Evolutionary conservation across 2,329 filamentous ascomycete species (phyloP), one percentile per base, ranked within the genome.

Genomic region (Trichophyton simii): DNA sequence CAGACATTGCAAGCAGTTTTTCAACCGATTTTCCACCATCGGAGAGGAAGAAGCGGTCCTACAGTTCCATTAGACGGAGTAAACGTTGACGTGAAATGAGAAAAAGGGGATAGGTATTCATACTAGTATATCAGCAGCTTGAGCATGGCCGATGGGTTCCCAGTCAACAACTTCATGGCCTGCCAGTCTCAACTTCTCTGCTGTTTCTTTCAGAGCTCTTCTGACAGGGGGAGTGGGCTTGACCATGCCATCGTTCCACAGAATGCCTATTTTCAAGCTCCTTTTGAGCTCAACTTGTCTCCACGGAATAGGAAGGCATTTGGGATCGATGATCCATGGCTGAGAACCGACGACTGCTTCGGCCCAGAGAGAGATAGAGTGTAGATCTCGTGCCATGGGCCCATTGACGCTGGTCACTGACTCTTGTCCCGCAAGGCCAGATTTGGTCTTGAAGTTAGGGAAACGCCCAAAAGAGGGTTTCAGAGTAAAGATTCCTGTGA

Each of bases 391-490:
- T 2, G 73, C 68, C 72, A 76, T 73, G 1, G 73, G 73, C 3
- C 74, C 74, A 57, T 74, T 73, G 59, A 74, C 72, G 9, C 72
- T 68, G 28, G 71, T 70, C 44, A 76, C 75, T 58, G 73, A 74
- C 58, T 76, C 73, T 62, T 75, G 72, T 3, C 73, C 73, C 9
- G 70, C 64, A 18, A 75, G 72, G 1, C 71, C 72, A 2, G 73
- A 71, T 61, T 72, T 83, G 74, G 82, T 80, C 15, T 79, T 80
- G 68, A 81, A 75, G 62, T 82, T 83, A 0, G 77, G 78, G 1
- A 85, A 71, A n/a, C 83, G 73, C 0, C 82, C 82, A 1, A 72
- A 66, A 0, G 79, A 82, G 0, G 83, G 82, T 36, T 82, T 76
- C 15, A 85, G 68, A 1, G 81, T 82, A 61, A 74, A 79, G 1